phyloP scores from a whole-genome alignment of 2,329 filamentous ascomycete genomes.

The Diplodia sapinea region DNA sequence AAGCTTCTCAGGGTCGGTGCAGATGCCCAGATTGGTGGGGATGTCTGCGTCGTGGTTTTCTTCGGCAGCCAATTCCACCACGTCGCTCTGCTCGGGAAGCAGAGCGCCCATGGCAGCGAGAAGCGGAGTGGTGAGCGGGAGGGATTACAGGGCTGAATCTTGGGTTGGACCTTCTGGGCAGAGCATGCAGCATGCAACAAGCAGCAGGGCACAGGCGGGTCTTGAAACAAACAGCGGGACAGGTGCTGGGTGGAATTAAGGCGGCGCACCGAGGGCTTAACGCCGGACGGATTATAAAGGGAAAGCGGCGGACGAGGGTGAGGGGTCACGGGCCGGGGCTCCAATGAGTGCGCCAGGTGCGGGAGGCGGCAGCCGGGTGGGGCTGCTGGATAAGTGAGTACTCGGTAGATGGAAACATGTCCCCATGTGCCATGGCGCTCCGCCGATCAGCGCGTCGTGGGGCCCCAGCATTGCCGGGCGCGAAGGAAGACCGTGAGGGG shows the following conservation, averaged over 20 bases:
- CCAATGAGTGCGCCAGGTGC: conserved; percentile 13
- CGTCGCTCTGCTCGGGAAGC: conserved; percentile 38
- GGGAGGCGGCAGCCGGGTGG: not conserved
- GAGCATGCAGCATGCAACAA: not conserved
- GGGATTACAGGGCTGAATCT: not conserved
- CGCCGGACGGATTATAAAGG: conserved; percentile 12
- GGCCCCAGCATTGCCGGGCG: no score
- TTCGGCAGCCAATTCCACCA: conserved; percentile 44
- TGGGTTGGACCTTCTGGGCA: not conserved
- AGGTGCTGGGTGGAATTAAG: conserved; percentile 3
- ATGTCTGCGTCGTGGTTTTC: conserved; percentile 51
- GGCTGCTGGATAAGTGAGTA: not conserved
- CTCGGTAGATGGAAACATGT: not conserved
- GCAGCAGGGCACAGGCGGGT: not conserved
- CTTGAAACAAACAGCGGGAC: not conserved
- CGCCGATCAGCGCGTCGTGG: not conserved
- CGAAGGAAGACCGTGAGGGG: not conserved
- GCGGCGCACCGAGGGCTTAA: conserved; percentile 15
- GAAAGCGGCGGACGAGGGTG: not conserved
- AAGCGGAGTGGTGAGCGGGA: not conserved
- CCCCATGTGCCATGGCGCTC: not conserved
- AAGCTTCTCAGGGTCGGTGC: not conserved
- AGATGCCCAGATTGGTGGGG: conserved; percentile 43
- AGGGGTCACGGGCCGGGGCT: not conserved
- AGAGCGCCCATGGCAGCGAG: conserved; percentile 1